Conservation (phyloP, 768 basidiomycete genomes). For the Pleurotus platypus region DNA sequence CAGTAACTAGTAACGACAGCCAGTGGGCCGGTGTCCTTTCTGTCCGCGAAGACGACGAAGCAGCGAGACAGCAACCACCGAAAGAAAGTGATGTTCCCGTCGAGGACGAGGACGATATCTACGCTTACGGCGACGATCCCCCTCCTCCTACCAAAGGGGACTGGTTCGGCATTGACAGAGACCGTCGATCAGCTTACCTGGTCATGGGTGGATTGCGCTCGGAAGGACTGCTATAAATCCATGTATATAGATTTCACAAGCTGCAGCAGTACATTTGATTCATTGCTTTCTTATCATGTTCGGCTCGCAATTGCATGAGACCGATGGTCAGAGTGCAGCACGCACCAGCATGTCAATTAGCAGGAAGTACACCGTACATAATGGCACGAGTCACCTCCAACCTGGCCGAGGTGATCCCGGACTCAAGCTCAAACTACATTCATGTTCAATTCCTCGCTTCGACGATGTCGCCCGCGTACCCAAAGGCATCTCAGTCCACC, state of each 20-base stretch:
- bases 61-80: constrained; percentile 21
- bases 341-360: too few relatives aligned
- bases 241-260: neutral
- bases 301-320: too few relatives aligned
- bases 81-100: constrained; percentile 5
- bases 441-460: neutral
- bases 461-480: neutral
- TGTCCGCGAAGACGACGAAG: constrained; percentile 65
- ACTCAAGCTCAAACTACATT: too few relatives aligned
- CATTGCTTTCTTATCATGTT: too few relatives aligned
- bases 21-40: constrained; percentile 83
- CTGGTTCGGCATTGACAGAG: constrained; percentile 77
- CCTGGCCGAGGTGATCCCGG: too few relatives aligned
- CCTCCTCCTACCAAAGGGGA: constrained; percentile 51
- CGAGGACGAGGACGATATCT: constrained; percentile 47
- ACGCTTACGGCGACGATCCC: constrained; percentile 53
- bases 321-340: too few relatives aligned
- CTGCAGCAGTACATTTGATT: neutral
- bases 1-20: constrained; percentile 71
- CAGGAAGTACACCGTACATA: too few relatives aligned
- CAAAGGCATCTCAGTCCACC: neutral
- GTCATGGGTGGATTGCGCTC: constrained; percentile 74
- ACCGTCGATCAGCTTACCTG: constrained; percentile 73
- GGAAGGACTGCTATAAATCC: constrained; percentile 56
- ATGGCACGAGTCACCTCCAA: too few relatives aligned